phyloP scores from a whole-genome alignment of 305 asterid species.

The Striga hermonthica region DNA sequence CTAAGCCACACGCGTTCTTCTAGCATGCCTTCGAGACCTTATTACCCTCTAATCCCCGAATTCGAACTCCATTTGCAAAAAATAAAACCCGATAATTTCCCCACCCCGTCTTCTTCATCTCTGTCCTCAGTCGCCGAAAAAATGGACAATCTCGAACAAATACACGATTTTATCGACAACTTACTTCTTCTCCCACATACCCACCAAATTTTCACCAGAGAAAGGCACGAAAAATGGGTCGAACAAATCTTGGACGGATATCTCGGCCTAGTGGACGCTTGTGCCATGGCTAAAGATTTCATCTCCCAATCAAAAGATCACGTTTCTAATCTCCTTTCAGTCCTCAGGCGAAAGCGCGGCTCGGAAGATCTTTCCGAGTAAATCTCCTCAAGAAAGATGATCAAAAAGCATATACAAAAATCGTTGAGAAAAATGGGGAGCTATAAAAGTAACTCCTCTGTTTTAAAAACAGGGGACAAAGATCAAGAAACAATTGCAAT shows the following conservation, averaged over 20 bases:
- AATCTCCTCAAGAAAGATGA: no score
- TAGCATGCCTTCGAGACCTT: no score
- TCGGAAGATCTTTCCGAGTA: no score
- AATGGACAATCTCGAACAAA: constrained; percentile 18
- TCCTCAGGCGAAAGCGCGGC: not conserved
- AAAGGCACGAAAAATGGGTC: constrained; percentile 27
- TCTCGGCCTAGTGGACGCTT: constrained; percentile 33
- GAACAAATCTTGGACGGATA: constrained; percentile 34
- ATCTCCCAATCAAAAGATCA: constrained; percentile 30
- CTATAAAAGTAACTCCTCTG: no score
- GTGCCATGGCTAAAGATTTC: constrained; percentile 35
- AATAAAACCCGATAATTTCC: no score
- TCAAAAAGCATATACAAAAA: no score
- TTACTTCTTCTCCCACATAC: constrained; percentile 27
- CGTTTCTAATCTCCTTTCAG: constrained; percentile 19
- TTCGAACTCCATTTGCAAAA: no score
- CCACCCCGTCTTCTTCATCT: not conserved
- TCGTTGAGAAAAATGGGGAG: no score
- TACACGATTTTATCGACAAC: constrained; percentile 22
- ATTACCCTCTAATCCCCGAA: no score
- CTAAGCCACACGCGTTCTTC: no score
- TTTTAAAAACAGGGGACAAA: constrained; percentile 13
- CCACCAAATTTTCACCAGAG: constrained; percentile 5
- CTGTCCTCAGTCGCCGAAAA: constrained; percentile 22
- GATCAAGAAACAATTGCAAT: constrained; percentile 30